phyloP scores from a whole-genome alignment of 2,329 filamentous ascomycete genomes.

The Anthostomella pinea region DNA sequence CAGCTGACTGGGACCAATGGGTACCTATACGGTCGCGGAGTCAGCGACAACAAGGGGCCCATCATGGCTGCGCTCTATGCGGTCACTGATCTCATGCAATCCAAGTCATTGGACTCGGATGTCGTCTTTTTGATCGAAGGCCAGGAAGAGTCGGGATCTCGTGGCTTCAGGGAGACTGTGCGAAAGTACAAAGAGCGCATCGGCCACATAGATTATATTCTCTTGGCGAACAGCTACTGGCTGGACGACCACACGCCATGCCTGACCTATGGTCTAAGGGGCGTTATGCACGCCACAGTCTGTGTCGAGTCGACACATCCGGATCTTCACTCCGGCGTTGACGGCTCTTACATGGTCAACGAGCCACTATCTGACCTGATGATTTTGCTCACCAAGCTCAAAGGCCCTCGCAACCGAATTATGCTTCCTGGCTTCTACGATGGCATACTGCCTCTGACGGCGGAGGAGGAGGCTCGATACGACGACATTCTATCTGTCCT shows the following conservation, averaged over 20 bases:
- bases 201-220: constrained; percentile 87
- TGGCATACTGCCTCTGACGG: constrained; percentile 70
- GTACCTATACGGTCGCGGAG: constrained; percentile 92
- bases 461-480: constrained; percentile 76
- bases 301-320: constrained; percentile 82
- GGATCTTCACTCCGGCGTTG: constrained; percentile 94
- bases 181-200: constrained; percentile 78
- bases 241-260: constrained; percentile 94
- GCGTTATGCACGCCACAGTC: constrained; percentile 89
- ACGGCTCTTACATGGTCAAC: constrained; percentile 84
- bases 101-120: constrained; percentile 81
- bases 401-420: constrained; percentile 75
- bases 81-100: constrained; percentile 81
- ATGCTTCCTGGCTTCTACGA: constrained; percentile 89
- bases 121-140: constrained; percentile 94
- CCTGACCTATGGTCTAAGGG: constrained; percentile 88
- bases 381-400: constrained; percentile 75
- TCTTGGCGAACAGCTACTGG: constrained; percentile 98
- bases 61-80: constrained; percentile 93
- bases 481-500: constrained; percentile 79
- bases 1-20: constrained; percentile 85
- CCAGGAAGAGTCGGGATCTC: constrained; percentile 91
- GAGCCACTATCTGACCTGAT: constrained; percentile 92
- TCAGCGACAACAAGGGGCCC: constrained; percentile 96
- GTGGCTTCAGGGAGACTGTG: constrained; percentile 84